Conservation (phyloP, 306 rosid species). For the Prunus padus region DNA sequence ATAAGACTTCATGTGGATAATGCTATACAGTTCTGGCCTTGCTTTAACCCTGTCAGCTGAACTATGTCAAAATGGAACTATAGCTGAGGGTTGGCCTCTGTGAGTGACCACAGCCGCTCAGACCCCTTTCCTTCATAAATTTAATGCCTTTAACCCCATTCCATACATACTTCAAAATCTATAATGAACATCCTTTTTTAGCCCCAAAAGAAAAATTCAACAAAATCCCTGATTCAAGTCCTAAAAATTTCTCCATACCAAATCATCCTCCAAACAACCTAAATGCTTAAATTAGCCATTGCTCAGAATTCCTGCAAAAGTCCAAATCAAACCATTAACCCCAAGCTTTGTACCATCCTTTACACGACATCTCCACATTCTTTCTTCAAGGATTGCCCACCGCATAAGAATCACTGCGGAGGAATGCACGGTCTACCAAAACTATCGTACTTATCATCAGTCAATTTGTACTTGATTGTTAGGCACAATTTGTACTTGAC, state of each 20-base stretch:
- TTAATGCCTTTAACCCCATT: not conserved
- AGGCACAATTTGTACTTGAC: too few relatives aligned
- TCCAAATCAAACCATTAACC: not conserved
- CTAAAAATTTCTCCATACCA: not conserved
- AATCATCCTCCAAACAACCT: not conserved
- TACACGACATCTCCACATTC: not conserved
- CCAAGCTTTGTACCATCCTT: not conserved
- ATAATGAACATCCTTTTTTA: not conserved
- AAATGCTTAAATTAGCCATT: not conserved
- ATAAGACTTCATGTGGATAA: not conserved
- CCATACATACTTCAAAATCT: not conserved
- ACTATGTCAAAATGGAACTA: not conserved
- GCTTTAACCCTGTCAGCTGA: not conserved
- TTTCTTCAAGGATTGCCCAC: not conserved
- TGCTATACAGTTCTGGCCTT: not conserved
- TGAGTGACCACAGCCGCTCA: not conserved
- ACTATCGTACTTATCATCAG: not conserved
- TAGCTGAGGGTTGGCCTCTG: not conserved
- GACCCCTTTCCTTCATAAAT: not conserved
- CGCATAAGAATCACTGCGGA: not conserved
- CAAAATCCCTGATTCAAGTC: not conserved
- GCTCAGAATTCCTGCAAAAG: not conserved
- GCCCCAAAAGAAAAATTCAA: not conserved
- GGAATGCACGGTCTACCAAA: not conserved
- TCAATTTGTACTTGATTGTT: not conserved